phyloP scores from a whole-genome alignment of 495 filamentous ascomycete species.

The Penicillium desertorum region DNA sequence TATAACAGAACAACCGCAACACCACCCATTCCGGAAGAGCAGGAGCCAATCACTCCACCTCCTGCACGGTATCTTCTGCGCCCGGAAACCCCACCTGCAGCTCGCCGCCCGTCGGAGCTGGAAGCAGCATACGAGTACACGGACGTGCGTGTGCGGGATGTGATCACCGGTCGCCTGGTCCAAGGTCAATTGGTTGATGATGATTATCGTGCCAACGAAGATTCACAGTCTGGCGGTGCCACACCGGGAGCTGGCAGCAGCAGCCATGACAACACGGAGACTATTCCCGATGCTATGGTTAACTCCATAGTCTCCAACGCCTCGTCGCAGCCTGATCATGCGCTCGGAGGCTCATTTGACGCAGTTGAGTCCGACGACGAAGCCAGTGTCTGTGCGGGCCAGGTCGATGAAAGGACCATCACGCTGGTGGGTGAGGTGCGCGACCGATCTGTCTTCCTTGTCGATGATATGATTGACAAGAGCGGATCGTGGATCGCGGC shows the following conservation, averaged over 20 bases:
- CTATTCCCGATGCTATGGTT: conserved; percentile 60
- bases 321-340: conserved; percentile 58
- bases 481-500: conserved; percentile 95
- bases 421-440: conserved; percentile 93
- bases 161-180: conserved; percentile 88
- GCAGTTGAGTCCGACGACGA: conserved; percentile 84
- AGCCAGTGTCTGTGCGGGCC: conserved; percentile 60
- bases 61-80: conserved; percentile 22
- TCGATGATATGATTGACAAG: conserved; percentile 99
- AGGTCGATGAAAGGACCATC: conserved; percentile 85
- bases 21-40: conserved; percentile 22
- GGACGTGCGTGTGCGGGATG: conserved; percentile 83
- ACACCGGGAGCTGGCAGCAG: conserved; percentile 32
- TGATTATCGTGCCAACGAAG: conserved; percentile 81
- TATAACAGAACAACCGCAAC: conserved; percentile 15
- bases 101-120: conserved; percentile 44
- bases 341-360: conserved; percentile 80
- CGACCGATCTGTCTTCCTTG: conserved; percentile 81
- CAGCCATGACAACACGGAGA: conserved; percentile 45
- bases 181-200: conserved; percentile 97
- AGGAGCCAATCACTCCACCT: conserved; percentile 12
- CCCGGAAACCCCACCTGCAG: conserved; percentile 39
- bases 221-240: conserved; percentile 54
- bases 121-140: conserved; percentile 67
- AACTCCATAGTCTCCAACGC: conserved; percentile 63